These are phyloP conservation scores for Colletotrichum lindemuthianum DNA, from an alignment of 2,329 filamentous ascomycete genomes.

Conservation along the genomic window DNA sequence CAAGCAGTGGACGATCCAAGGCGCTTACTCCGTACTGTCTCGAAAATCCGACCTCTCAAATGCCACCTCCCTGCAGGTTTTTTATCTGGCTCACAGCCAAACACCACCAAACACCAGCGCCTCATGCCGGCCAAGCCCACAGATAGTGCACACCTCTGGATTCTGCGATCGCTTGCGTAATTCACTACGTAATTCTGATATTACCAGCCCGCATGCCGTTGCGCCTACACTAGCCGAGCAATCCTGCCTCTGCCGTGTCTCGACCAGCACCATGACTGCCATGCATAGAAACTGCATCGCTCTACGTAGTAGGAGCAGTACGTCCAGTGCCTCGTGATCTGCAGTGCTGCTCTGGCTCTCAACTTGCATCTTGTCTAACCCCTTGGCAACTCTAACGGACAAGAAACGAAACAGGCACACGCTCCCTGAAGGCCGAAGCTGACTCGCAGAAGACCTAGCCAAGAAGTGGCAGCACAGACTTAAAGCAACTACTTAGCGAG, in stretches of 20 bases:
- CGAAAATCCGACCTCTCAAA: neutral
- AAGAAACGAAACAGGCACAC: constrained; percentile 18
- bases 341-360: neutral
- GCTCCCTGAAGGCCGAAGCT: constrained; percentile 10
- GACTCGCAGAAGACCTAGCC: constrained; percentile 21
- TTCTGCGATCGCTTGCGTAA: constrained; percentile 34
- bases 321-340: constrained; percentile 26
- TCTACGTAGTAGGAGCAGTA: constrained; percentile 12
- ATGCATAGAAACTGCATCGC: neutral
- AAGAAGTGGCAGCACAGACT: constrained; percentile 17
- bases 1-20: constrained; percentile 4
- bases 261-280: constrained; percentile 10
- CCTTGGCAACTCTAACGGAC: constrained; percentile 21
- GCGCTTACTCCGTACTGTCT: too few relatives aligned
- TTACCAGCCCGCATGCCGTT: constrained; percentile 16
- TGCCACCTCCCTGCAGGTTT: constrained; percentile 20
- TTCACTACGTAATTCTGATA: constrained; percentile 24
- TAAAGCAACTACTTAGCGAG: constrained; percentile 9
- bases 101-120: constrained; percentile 11
- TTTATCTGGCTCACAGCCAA: constrained; percentile 26
- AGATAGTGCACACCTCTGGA: constrained; percentile 8
- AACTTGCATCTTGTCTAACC: neutral
- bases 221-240: constrained; percentile 30
- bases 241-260: constrained; percentile 7
- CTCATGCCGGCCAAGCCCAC: constrained; percentile 29